Conservation (phyloP, 441 rosid species). For the Hypseocharis bilobata region DNA sequence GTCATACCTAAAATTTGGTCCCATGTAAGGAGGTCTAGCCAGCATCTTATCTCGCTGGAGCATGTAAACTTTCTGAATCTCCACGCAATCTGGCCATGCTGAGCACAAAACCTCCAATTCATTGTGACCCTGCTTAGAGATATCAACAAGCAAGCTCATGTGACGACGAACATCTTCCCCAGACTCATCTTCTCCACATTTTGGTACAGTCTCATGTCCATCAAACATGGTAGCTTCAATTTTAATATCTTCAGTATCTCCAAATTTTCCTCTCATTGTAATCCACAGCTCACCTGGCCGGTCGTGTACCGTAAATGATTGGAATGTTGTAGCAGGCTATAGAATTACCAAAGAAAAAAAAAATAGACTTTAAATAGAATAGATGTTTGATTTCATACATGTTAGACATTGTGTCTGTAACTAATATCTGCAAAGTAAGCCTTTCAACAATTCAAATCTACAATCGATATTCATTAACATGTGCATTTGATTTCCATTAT, state of each 20-base stretch:
- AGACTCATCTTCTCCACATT: slow-evolving; percentile 37
- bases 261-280: slow-evolving; percentile 36
- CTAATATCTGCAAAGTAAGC: neutral
- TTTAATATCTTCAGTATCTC: slow-evolving; percentile 38
- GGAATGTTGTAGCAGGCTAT: slow-evolving; percentile 45
- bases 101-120: slow-evolving; percentile 50
- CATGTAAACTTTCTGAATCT: slow-evolving; percentile 46
- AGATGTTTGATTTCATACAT: neutral
- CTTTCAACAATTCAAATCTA: neutral
- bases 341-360: slow-evolving; percentile 4
- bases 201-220: slow-evolving; percentile 36
- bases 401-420: neutral
- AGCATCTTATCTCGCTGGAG: slow-evolving; percentile 26
- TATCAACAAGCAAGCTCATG: slow-evolving; percentile 45
- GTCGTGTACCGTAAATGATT: slow-evolving; percentile 49
- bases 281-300: slow-evolving; percentile 46
- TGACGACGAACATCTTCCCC: slow-evolving; percentile 42
- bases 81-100: slow-evolving; percentile 59
- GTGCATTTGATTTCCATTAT: neutral
- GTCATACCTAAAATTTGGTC: slow-evolving; percentile 47
- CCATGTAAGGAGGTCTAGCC: slow-evolving; percentile 44
- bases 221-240: slow-evolving; percentile 66
- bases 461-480: neutral
- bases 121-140: slow-evolving; percentile 36
- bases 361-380: neutral